A percentile compares a stretch with the other conserved stretches of the same genome.
phyloP scores from a whole-genome alignment of 1,284 basidiomycete species.

The Amylostereum chailletii region DNA sequence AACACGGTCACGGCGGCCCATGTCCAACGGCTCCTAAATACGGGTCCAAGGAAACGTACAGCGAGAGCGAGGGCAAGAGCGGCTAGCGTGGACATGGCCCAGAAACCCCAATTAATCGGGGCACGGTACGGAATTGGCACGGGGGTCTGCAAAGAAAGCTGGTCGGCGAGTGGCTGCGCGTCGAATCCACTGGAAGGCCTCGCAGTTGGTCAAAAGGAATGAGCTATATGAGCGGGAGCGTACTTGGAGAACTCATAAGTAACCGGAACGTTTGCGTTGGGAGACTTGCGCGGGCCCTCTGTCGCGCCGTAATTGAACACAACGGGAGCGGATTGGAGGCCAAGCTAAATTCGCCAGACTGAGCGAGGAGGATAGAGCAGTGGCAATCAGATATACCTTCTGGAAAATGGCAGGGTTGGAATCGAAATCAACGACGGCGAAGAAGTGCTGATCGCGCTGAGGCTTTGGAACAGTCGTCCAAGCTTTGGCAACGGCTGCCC shows the following conservation, averaged over 20 bases:
- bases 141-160: conserved; percentile 66
- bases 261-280: conserved; percentile 44
- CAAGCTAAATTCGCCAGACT: conserved; percentile 41
- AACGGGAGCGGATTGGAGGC: conserved; percentile 69
- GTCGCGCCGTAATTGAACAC: conserved; percentile 72
- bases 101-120: conserved; percentile 62
- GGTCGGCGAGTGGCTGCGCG: conserved; percentile 66
- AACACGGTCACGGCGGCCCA: conserved; percentile 66
- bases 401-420: conserved; percentile 70
- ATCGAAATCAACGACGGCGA: conserved; percentile 85
- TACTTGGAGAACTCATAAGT: conserved; percentile 78
- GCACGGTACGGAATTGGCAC: conserved; percentile 65
- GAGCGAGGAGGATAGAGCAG: not conserved
- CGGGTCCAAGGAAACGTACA: conserved; percentile 57
- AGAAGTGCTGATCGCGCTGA: conserved; percentile 79
- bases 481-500: conserved; percentile 68
- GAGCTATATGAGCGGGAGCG: conserved; percentile 12
- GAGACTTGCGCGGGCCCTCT: conserved; percentile 55
- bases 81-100: conserved; percentile 34
- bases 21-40: conserved; percentile 72
- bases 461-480: conserved; percentile 59
- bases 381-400: conserved; percentile 38
- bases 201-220: not conserved
- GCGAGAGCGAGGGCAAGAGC: conserved; percentile 36
- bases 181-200: conserved; percentile 67